Evolutionary conservation across 495 filamentous ascomycete genomes (phyloP), one percentile per base, ranked within the genome.

Genomic region (Chaetomium cochliodes): DNA sequence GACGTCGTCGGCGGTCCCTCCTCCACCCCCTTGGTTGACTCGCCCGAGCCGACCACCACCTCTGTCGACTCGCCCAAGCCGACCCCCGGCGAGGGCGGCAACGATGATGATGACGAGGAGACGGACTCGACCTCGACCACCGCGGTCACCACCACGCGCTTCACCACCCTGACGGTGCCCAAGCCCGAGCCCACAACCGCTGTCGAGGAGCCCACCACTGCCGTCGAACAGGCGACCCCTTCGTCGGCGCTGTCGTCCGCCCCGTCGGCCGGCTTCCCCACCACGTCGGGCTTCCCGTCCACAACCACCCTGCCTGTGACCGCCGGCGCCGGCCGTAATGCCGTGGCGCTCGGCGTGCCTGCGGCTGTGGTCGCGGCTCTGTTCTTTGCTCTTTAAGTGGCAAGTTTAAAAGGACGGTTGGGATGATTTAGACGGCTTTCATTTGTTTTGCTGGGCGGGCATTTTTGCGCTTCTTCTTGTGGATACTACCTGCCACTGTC

Each of bases 21-120:
- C 22, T 57, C 53, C 39, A 53, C 47, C 30, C 44, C 44, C 62
- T 68, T 26, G 64, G 65, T 69, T 20, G 15, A 13, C 65, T 65
- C 23, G 60, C 67, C 16, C 64, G 61, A 70, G 30, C 72, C 78
- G 23, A 79, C 75, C 15, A 82, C 77, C 42, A 22, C 13, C 42
- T 13, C 5, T 3, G 18, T 41, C 53, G 42, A 42, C 46, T 25
- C 52, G 51, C 50, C 42, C 64, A 62, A 70, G 30, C 72, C 78
- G 26, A 79, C 18, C 28, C 16, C 18, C 25, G 33, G 39, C 22
- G 33, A 37, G 33, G 33, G 33, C 16, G 33, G 33, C 22, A n/a
- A n/a, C n/a, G 3, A 23, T n/a, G 47, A n/a, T 30, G 30, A 42
- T 1, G 47, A 0, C 12, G 16, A 22, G 15, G 64, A 46, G 42